Conservation (phyloP, 805 yeast genomes). For the Teunomyces tritomae region DNA sequence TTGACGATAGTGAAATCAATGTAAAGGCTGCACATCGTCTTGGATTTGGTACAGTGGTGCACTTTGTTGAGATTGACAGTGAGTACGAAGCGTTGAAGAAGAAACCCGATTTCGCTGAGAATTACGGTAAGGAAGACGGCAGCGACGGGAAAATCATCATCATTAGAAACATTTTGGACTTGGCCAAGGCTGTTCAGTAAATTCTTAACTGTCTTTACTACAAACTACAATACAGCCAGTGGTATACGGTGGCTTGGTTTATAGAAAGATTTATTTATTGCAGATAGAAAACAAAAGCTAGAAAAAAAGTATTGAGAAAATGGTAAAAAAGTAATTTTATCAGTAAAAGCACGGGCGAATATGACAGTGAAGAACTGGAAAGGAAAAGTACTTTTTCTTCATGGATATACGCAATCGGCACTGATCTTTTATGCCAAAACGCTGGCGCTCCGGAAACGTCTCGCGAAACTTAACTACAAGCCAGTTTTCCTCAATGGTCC, state of each 20-base stretch:
- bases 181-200: slow-evolving; percentile 19
- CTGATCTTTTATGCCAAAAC: slow-evolving; percentile 83
- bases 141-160: slow-evolving; percentile 39
- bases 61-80: slow-evolving; percentile 69
- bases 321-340: not conserved
- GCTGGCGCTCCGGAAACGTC: slow-evolving; percentile 78
- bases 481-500: slow-evolving; percentile 83
- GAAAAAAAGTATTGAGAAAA: not conserved
- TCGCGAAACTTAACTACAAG: slow-evolving; percentile 64
- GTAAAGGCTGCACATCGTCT: slow-evolving; percentile 67
- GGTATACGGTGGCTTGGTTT: no score
- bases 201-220: no score
- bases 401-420: slow-evolving; percentile 88
- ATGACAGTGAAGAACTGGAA: slow-evolving; percentile 14
- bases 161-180: slow-evolving; percentile 57
- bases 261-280: not conserved
- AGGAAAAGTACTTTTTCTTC: slow-evolving; percentile 75
- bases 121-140: slow-evolving; percentile 34
- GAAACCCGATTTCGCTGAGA: slow-evolving; percentile 29
- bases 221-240: no score
- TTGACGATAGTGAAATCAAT: slow-evolving; percentile 85
- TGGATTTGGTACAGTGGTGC: slow-evolving; percentile 73
- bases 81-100: slow-evolving; percentile 38
- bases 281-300: not conserved
- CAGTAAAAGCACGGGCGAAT: no score